A percentile compares a stretch with the other conserved stretches of the same genome.
Conservation (phyloP, 176 grass and related monocot species). For the Typha latifolia region DNA sequence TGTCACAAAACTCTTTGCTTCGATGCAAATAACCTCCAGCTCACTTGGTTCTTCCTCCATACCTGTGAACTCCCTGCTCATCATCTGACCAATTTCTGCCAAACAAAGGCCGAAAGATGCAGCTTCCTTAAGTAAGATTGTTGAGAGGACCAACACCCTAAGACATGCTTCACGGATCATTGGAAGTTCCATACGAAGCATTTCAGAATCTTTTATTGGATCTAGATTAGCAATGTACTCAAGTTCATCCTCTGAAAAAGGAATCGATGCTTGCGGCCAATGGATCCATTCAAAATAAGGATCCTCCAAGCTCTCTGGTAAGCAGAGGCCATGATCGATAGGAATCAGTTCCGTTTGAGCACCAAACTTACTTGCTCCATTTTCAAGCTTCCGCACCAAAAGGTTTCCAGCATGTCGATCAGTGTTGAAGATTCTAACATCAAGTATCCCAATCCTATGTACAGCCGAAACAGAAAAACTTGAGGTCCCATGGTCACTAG, state of each 20-base stretch:
- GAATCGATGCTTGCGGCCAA: constrained; percentile 76
- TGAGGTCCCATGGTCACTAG: constrained; percentile 70
- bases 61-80: constrained; percentile 66
- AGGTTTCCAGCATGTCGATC: constrained; percentile 69
- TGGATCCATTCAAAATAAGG: constrained; percentile 99
- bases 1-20: constrained; percentile 52
- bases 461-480: constrained; percentile 59
- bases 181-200: constrained; percentile 64
- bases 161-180: constrained; percentile 89
- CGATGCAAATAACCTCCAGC: constrained; percentile 73
- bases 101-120: constrained; percentile 65
- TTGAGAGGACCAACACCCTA: constrained; percentile 71
- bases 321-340: constrained; percentile 80
- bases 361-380: constrained; percentile 35
- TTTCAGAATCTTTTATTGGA: constrained; percentile 66
- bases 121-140: constrained; percentile 85
- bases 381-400: constrained; percentile 47
- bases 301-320: constrained; percentile 84
- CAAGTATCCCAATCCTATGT: constrained; percentile 80
- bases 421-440: constrained; percentile 73
- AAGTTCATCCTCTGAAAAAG: constrained; percentile 74
- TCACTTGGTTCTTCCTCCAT: constrained; percentile 75
- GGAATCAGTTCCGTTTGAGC: constrained; percentile 52
- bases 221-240: constrained; percentile 70
- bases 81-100: constrained; percentile 85